Evolutionary conservation across 2,329 filamentous ascomycete species (phyloP), one percentile per base, ranked within the genome.

Genomic region (Phaeosphaeria sp.): DNA sequence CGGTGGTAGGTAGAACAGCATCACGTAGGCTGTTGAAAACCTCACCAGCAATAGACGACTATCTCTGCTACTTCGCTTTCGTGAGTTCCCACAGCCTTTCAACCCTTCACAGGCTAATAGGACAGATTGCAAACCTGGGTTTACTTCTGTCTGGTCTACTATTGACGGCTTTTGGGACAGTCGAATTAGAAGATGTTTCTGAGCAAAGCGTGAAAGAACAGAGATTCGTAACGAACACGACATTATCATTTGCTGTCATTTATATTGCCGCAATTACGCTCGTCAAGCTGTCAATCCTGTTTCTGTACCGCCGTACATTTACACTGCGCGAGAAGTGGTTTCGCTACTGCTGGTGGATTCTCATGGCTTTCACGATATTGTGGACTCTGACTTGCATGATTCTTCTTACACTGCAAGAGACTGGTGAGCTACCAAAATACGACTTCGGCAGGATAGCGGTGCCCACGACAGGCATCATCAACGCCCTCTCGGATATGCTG

Each of bases 281-380:
- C 23, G 51, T 59, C 22, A 64, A 64, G 42, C 36, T 54, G 6
- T 62, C 58, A n/a, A 62, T 64, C 17, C 42, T 62, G 3, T 64
- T 64, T 46, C 44, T 64, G 10, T 64, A 59, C 36, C 50, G 54
- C 15, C 54, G 61, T 11, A 64, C 51, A 15, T 62, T 64, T 20
- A 59, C 51, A 2, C 53, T 59, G 52, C 50, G 53, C 23, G 55
- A 53, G 27, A 46, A 33, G 5, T 62, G 54, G 54, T 58, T 59
- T 42, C 53, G 56, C 3, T 51, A 33, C 30, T 54, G 51, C 13
- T 63, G 60, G 56, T 60, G 49, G 47, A 20, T 39, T 3, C 21
- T 46, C 5, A n/a, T 62, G 15, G 51, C 17, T 10, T 50, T 62
- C 17, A 36, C 53, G 1, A 7, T 57, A 3, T 30, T 59, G 9